Evolutionary conservation across 2,329 filamentous ascomycete species (phyloP), one percentile per base, ranked within the genome.

Genomic region (Corynespora cassiicola): DNA sequence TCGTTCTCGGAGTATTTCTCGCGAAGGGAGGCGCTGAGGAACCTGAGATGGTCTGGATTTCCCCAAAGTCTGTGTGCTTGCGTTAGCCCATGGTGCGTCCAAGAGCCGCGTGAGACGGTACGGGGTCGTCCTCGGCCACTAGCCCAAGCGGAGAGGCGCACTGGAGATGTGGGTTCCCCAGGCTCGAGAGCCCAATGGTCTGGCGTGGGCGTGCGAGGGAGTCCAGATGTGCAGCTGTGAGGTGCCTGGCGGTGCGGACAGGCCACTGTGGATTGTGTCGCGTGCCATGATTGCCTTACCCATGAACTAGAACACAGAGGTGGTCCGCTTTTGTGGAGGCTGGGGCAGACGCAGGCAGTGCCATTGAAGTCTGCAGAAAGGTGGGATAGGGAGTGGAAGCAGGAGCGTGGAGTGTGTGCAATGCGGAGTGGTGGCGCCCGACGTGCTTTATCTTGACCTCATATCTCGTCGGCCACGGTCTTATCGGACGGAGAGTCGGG

Each of bases 261-360:
- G 17, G 14, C 17, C 10, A 31, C 14, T 6, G 12, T 11, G 3
- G 28, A 39, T 7, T 15, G 38, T 36, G 39, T 36, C 41, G 37
- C 26, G 42, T 26, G 37, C 12, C 16, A 11, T 36, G 23, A 27
- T 38, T 21, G 31, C 54, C 80, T 66, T 79, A 87, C 84, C 71
- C 88, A 63, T 92, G 88, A 35, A 90, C 84, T 28, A 92, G 75
- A 26, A 92, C 86, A 58, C 84, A 87, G 46, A 92, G 80, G 65
- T 91, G 88, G 50, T 86, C 77, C 31, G 85, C 52, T 44, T 51
- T 54, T 21, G 18, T 34, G 27, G 48, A 40, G 12, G 35, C 32
- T 28, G 42, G 18, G 31, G 47, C 31, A 11, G 50, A 10, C 16
- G 32, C 26, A 22, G 42, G 22, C 10, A 43, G 33, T 34, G 49